Conservation (phyloP, 2,329 filamentous ascomycete species). For the Ustulina deusta region DNA sequence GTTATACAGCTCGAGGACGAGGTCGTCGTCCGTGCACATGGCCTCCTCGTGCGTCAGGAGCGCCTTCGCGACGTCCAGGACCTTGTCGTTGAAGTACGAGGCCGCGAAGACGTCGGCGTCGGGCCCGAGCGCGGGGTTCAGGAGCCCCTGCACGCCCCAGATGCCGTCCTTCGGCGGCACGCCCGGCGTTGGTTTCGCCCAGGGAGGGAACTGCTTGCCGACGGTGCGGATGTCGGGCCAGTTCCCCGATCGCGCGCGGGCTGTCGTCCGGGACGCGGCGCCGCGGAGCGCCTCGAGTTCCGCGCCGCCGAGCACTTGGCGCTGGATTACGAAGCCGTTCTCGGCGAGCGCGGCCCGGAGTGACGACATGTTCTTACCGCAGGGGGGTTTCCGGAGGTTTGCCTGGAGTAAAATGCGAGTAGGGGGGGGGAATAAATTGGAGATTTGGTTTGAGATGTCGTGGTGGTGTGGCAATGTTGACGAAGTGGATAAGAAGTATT, state of each 20-base stretch:
- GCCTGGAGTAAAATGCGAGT: background rate
- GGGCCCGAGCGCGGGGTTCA: constrained; percentile 75
- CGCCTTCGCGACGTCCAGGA: constrained; percentile 73
- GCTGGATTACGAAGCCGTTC: constrained; percentile 82
- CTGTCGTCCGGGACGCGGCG: constrained; percentile 64
- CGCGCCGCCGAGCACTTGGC: constrained; percentile 67
- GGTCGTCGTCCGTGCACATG: constrained; percentile 63
- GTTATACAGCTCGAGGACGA: constrained; percentile 89
- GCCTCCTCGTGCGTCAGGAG: constrained; percentile 63
- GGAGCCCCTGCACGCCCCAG: constrained; percentile 89
- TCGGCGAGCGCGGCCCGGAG: constrained; percentile 47
- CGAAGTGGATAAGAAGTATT: background rate
- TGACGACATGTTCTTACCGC: constrained; percentile 14
- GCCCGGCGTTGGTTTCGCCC: constrained; percentile 67
- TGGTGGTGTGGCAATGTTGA: background rate
- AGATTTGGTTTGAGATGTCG: background rate
- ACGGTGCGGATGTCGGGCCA: constrained; percentile 89
- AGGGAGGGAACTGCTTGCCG: constrained; percentile 92
- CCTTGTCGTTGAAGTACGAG: constrained; percentile 77
- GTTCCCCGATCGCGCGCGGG: constrained; percentile 72
- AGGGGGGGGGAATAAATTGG: background rate
- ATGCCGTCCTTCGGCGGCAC: constrained; percentile 68
- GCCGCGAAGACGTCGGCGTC: constrained; percentile 71
- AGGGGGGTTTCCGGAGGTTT: too few species aligned
- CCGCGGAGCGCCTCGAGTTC: constrained; percentile 70